Conservation (phyloP, 148 eudicot species). For the Nyssa sinensis region DNA sequence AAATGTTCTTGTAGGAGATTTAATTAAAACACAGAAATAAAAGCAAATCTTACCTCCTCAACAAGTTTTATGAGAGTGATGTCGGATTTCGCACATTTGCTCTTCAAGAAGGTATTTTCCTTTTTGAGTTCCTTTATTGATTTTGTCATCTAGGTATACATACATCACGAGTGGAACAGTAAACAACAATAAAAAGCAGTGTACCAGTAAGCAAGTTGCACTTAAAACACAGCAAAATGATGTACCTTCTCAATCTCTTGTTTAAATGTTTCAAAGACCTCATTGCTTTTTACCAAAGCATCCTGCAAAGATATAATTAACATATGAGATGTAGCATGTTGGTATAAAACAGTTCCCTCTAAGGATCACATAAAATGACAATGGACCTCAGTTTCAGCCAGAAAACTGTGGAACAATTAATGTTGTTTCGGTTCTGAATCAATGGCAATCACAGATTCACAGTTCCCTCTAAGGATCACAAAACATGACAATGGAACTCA, state of each 20-base stretch:
- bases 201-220: neutral
- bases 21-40: neutral
- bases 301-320: constrained; percentile 51
- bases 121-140: constrained; percentile 79
- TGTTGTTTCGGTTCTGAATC: constrained; percentile 1
- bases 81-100: constrained; percentile 84
- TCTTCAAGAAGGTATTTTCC: constrained; percentile 86
- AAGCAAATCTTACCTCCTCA: constrained; percentile 63
- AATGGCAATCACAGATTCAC: too few relatives aligned
- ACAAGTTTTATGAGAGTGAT: constrained; percentile 81
- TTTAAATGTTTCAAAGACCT: constrained; percentile 94
- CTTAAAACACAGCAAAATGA: neutral
- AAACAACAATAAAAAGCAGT: constrained; percentile 18
- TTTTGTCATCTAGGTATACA: constrained; percentile 73
- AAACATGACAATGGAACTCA: neutral
- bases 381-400: too few relatives aligned
- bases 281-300: constrained; percentile 91
- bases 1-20: too few relatives aligned
- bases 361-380: neutral
- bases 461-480: neutral
- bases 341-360: neutral
- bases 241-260: constrained; percentile 93
- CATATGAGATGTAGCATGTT: constrained; percentile 3
- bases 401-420: neutral
- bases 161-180: constrained; percentile 19